phyloP scores from a whole-genome alignment of 352 stramenopile genomes.

The Phytophthora rubi region DNA sequence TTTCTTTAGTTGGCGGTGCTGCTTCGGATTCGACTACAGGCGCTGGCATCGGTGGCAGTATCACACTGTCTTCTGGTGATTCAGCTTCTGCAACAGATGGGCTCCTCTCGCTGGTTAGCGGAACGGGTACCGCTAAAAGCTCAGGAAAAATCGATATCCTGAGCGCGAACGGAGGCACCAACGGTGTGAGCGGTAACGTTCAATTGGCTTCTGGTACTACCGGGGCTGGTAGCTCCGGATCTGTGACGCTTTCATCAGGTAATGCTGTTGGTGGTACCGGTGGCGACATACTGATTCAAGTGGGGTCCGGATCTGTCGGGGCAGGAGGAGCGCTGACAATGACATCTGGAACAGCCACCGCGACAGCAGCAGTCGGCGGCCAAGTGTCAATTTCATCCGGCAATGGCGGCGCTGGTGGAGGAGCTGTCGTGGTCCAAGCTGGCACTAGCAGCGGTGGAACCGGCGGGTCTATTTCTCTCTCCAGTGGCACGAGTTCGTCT shows the following conservation, averaged over 20 bases:
- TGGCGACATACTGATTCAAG: slow-evolving; percentile 50
- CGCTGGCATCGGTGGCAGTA: slow-evolving; percentile 41
- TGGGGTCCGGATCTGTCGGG: slow-evolving; percentile 52
- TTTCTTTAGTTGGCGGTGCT: slow-evolving; percentile 29
- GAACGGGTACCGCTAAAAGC: slow-evolving; percentile 43
- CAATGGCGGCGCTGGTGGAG: slow-evolving; percentile 40
- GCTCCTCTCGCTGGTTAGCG: slow-evolving; percentile 43
- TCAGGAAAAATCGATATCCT: slow-evolving; percentile 53
- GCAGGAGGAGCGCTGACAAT: slow-evolving; percentile 48
- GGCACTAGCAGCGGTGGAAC: slow-evolving; percentile 31
- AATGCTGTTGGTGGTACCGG: slow-evolving; percentile 51
- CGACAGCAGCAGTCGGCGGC: slow-evolving; percentile 32
- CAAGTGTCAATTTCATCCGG: slow-evolving; percentile 38
- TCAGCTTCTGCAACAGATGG: slow-evolving; percentile 47
- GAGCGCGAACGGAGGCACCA: slow-evolving; percentile 36
- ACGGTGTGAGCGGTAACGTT: slow-evolving; percentile 61
- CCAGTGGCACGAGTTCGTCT: slow-evolving; percentile 44
- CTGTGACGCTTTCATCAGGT: slow-evolving; percentile 50
- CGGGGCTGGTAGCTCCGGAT: slow-evolving; percentile 55
- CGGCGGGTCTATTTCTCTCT: slow-evolving; percentile 46
- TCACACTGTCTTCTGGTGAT: slow-evolving; percentile 44
- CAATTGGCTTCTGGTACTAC: slow-evolving; percentile 48
- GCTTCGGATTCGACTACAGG: slow-evolving; percentile 20
- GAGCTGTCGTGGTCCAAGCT: slow-evolving; percentile 33
- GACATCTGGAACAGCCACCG: slow-evolving; percentile 37